phyloP scores from a whole-genome alignment of 495 filamentous ascomycete species.

The Penicillium cosmopolitanum region DNA sequence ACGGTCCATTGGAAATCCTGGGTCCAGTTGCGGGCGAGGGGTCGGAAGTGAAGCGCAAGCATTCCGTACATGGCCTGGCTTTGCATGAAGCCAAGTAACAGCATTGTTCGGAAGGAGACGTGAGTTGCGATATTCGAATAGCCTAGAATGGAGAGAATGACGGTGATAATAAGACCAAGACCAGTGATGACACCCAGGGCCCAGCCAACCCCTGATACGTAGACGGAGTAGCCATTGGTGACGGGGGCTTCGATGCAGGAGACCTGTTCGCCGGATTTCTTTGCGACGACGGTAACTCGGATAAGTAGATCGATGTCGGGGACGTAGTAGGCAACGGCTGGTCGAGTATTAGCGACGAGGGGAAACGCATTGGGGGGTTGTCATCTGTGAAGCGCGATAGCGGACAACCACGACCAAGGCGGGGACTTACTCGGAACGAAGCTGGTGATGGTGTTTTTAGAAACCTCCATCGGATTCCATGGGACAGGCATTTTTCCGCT shows the following conservation, averaged over 20 bases:
- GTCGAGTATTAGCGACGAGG: neutral
- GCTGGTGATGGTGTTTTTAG: conserved; percentile 47
- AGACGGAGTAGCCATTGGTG: conserved; percentile 89
- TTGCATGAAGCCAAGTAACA: conserved; percentile 96
- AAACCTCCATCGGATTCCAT: neutral
- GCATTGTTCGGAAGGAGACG: conserved; percentile 86
- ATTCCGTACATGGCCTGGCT: conserved; percentile 91
- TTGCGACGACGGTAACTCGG: conserved; percentile 71
- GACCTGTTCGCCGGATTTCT: conserved; percentile 60
- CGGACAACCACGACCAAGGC: neutral
- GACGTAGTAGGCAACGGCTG: conserved; percentile 78
- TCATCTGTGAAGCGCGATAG: neutral
- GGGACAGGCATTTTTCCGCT: neutral
- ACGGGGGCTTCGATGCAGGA: conserved; percentile 87
- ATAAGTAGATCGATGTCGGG: conserved; percentile 91
- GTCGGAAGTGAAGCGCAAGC: conserved; percentile 76
- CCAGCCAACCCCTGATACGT: conserved; percentile 89
- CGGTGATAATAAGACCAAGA: conserved; percentile 76
- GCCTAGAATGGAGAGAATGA: conserved; percentile 76
- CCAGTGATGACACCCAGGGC: conserved; percentile 80
- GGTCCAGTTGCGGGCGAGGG: conserved; percentile 90
- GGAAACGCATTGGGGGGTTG: neutral
- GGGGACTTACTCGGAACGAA: conserved; percentile 66
- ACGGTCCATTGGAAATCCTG: conserved; percentile 98
- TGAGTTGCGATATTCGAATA: conserved; percentile 95